phyloP scores from a whole-genome alignment of 1,284 basidiomycete species.

The Sporisorium iseilematis-ciliati region DNA sequence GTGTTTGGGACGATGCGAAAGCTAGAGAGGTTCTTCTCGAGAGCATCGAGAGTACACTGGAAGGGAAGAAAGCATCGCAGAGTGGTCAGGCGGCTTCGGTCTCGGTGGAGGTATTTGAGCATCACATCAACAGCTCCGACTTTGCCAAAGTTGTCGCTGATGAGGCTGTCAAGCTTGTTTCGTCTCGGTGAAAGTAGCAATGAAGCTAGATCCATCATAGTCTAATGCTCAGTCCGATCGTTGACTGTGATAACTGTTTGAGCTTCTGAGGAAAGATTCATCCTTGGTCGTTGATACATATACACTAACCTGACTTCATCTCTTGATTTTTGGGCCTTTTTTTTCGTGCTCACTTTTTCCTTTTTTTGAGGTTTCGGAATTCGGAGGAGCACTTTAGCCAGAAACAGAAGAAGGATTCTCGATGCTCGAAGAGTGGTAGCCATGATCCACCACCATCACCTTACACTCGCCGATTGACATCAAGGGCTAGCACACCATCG shows the following conservation, averaged over 20 bases:
- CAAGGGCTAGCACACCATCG: not conserved
- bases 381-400: not conserved
- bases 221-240: too few species aligned
- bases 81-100: not conserved
- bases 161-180: conserved; percentile 5
- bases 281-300: too few species aligned
- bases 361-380: not conserved
- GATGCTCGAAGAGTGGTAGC: not conserved
- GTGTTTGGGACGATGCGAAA: conserved; percentile 26
- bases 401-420: not conserved
- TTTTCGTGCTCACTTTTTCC: not conserved
- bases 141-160: conserved; percentile 30
- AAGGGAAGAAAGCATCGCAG: not conserved
- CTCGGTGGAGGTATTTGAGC: conserved; percentile 7
- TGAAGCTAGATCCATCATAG: too few species aligned
- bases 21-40: conserved; percentile 20
- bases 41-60: conserved; percentile 7
- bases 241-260: too few species aligned
- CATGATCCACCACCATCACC: not conserved
- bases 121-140: conserved; percentile 41
- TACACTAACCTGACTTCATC: too few species aligned
- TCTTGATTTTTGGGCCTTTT: not conserved
- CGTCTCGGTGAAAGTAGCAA: not conserved
- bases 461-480: not conserved
- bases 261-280: not conserved